Base-by-base conservation (phyloP, 495 filamentous ascomycete genomes). In the Daldinia vernicosa region DNA sequence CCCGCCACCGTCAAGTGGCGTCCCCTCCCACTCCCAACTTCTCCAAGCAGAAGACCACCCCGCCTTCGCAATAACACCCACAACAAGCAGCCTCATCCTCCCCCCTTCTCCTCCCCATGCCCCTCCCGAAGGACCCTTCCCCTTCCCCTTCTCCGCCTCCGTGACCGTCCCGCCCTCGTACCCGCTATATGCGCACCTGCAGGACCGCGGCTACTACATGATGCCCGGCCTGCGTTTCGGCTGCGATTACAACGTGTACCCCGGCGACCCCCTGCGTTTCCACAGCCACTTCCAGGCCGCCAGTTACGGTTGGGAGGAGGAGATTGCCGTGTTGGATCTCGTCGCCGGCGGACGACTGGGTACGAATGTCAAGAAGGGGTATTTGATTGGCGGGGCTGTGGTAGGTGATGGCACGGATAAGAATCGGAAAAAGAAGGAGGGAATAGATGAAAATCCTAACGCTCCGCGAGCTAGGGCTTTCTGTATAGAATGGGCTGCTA, bases 291-390 rank as follows among this genome's bases (percentile, higher is more conserved):
- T 97, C 76, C 80, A 97, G 62, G 91, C 89, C 26, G 89, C 88
- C 19, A 88, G 90, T 30, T 84, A 90, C 54, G 91, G 87, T 6
- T 98, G 93, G 93, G 91, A 99, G 67, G 85, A 98, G 70, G 86
- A 95, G 75, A 88, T 98, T 56, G 84, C 91, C 54, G 82, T 98
- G 77, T 84, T 96, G 64, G 90, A 95, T 69, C 81, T 99, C 24
- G 88, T 98, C 35, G 91, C 88, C 17, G 93, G 93, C 2, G 96
- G 96, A 6, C 82, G 95, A 69, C 76, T 99, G 68, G 95, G 93
- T 1, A 98, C 96, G 14, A 91, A 92, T 45, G 96, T 99, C 33
- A 99, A 99, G 82, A 99, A 99, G 80, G 91, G 91, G 3, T 98
- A 91, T 79, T 80, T 99, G 59, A 84, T 99, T 71, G 95, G 95